Base-by-base conservation (phyloP, 2,329 filamentous ascomycete genomes). In the Albophoma yamanashiensis region DNA sequence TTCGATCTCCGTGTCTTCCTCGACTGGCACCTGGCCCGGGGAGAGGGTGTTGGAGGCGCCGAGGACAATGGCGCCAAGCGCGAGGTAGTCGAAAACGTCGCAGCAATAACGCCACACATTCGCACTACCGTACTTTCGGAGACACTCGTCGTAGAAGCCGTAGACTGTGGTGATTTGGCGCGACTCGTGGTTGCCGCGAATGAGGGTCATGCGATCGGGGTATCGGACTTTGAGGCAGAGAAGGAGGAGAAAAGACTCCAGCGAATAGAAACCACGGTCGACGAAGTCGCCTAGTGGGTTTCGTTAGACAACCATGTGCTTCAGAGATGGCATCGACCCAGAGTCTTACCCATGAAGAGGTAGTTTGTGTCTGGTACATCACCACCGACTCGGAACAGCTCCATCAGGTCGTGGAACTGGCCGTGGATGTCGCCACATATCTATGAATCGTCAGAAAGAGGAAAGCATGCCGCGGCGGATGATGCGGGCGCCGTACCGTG, bases 101-200 rank as follows among this genome's bases (percentile, higher is more conserved):
- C 92, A 97, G 78, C 92, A 99, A 71, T 97, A 93, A 59, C 91
- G 84, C 93, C 93, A 97, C 1, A 97, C 93, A 68, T 97, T 97
- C 43, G 93, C 92, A 70, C 89, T 96, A 62, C 93, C 93, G 70
- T 97, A 97, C 76, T 97, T 97, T 59, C 93, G 83, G 64, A 97
- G 81, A 70, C 93, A 97, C 77, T 97, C 93, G 70, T 97, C 93
- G 78, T 97, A 97, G 78, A 97, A 97, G 63, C 93, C 93, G 73
- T 97, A 97, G 17, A 97, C 93, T 6, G 91, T 96, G 27, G 93
- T 97, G 65, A 97, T 97, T 74, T 97, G 93, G 61, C 93, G 86
- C 53, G 92, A 97, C 76, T 97, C 93, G 78, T 96, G 92, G 73
- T 96, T 96, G 64, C 93, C 93, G 64, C 93, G 85, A 69, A 97